Base-by-base conservation (phyloP, 345 rosid species). In the Populus davidiana region DNA sequence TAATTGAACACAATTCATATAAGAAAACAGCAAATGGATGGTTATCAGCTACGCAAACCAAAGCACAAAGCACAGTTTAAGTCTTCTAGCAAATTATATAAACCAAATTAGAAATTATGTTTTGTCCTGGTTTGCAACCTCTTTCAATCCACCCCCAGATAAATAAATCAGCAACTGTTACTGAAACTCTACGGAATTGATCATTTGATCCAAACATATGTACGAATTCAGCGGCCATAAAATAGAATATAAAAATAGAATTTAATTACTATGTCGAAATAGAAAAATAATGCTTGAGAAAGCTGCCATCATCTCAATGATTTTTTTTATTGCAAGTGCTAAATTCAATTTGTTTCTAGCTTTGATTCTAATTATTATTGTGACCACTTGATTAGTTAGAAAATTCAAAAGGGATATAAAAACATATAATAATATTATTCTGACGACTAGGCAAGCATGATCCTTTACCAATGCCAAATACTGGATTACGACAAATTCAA, bases 351-450 rank as follows among this genome's bases (percentile, higher is more conserved):
- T 4, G 16, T 20, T 47, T 11, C 39, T 25, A 59, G 78, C 54
- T 33, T 33, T 63, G 70, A 39, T 23, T 65, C 49, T 70, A 77
- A 77, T 63, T 62, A 71, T 70, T 69, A 5, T 49, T 44, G 21
- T 71, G 44, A 61, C 70, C 70, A 70, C 75, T 65, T 33, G 36
- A 33, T 33, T 71, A 1, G 35, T 50, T 17, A 27, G 44, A 77
- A 69, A 69, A 29, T 62, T 50, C 23, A 5, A 47, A 75, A 66
- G 66, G 67, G 29, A 33, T n/a, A 9, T 44, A 2, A 18, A 31
- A 38, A 66, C 74, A 21, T 21, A 63, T 74, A 59, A 41, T 69
- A 21, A 52, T 74, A 47, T 25, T 65, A 31, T 67, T 38, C 70
- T 65, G 69, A 33, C 70, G 25, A 67, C 70, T 67, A 35, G 70